phyloP scores from a whole-genome alignment of 1,284 basidiomycete genomes.

The Tilletia setariae region DNA sequence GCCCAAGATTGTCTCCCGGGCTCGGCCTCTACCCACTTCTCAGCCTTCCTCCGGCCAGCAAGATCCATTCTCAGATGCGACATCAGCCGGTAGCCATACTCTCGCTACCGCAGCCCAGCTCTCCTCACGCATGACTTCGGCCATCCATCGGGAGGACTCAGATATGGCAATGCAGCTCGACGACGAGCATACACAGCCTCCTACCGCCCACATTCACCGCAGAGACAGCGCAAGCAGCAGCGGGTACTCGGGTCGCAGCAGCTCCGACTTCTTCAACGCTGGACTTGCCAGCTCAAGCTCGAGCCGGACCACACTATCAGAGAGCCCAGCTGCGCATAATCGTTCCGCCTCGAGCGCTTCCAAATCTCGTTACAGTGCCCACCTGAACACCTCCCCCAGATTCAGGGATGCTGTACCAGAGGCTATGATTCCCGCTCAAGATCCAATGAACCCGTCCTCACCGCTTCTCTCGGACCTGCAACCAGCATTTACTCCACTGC shows the following conservation, averaged over 20 bases:
- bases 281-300: not conserved
- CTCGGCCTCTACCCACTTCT: not conserved
- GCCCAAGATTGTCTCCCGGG: conserved; percentile 11
- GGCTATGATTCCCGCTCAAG: no score
- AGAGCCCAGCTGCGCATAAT: not conserved
- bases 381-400: no score
- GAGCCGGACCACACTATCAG: not conserved
- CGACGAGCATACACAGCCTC: not conserved
- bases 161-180: conserved; percentile 1
- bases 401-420: no score
- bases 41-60: not conserved
- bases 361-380: no score
- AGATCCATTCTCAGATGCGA: no score
- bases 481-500: conserved; percentile 4
- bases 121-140: not conserved
- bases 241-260: not conserved
- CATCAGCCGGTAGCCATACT: not conserved
- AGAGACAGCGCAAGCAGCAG: conserved; percentile 13
- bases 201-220: not conserved
- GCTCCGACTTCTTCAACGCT: conserved; percentile 1
- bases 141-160: not conserved
- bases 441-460: not conserved
- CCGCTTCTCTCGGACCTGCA: not conserved
- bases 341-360: no score
- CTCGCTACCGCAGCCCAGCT: not conserved